These are phyloP conservation scores for Neofusicoccum umdonicola DNA, from an alignment of 2,329 filamentous ascomycete species.

Conservation along the genomic window DNA sequence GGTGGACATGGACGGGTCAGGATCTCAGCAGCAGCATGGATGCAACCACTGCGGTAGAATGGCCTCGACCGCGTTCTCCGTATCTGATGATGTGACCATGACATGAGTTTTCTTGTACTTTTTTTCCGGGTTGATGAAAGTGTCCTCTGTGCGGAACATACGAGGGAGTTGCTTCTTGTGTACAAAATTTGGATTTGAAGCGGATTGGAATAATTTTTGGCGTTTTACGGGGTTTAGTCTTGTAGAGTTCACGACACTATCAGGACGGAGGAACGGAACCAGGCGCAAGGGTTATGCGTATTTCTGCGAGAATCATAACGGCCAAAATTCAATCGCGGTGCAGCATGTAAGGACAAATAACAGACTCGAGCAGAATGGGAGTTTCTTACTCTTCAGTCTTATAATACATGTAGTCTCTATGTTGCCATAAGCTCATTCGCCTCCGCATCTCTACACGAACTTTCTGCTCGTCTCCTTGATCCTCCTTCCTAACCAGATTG, in stretches of 20 bases:
- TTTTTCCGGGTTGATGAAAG: not conserved
- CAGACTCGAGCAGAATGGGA: not conserved
- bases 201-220: not conserved
- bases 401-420: not conserved
- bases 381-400: not conserved
- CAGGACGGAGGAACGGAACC: not conserved
- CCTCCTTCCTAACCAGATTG: slow-evolving; percentile 6
- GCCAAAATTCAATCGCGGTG: not conserved
- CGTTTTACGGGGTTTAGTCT: not conserved
- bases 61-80: slow-evolving; percentile 44
- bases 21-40: slow-evolving; percentile 28
- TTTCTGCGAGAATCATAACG: not conserved
- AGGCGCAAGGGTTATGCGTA: not conserved
- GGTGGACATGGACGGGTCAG: slow-evolving; percentile 34
- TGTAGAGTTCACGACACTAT: not conserved
- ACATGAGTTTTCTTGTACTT: not conserved
- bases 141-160: no score
- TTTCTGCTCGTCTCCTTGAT: slow-evolving; percentile 1
- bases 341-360: not conserved
- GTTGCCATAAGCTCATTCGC: not conserved
- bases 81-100: slow-evolving; percentile 33
- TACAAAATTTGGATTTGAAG: not conserved
- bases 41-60: slow-evolving; percentile 39
- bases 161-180: not conserved
- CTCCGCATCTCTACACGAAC: not conserved